phyloP scores from a whole-genome alignment of 2,329 filamentous ascomycete species.

The Didymosphaeria variabile region DNA sequence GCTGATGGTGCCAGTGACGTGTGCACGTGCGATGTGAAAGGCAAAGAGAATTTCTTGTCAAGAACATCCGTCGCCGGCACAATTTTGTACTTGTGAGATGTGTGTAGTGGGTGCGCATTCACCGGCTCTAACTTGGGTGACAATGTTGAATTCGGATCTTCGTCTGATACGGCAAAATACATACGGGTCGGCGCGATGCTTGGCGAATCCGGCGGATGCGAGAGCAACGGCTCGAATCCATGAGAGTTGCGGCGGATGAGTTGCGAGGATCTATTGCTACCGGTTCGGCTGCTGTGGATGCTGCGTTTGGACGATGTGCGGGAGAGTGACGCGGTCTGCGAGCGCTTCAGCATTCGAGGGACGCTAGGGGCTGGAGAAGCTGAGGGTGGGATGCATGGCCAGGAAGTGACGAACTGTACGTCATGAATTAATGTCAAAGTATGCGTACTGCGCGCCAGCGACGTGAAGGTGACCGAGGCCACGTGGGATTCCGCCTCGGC shows the following conservation, averaged over 20 bases:
- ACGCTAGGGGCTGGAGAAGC: constrained; percentile 30
- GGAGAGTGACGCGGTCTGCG: constrained; percentile 34
- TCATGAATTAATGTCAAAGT: constrained; percentile 57
- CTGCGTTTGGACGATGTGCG: constrained; percentile 46
- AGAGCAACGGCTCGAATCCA: constrained; percentile 46
- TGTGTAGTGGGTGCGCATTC: constrained; percentile 52
- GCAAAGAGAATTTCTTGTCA: constrained; percentile 35
- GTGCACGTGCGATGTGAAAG: constrained; percentile 33
- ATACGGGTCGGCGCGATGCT: constrained; percentile 37
- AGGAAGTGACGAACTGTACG: constrained; percentile 63
- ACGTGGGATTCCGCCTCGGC: constrained; percentile 36
- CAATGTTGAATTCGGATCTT: constrained; percentile 19
- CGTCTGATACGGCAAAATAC: constrained; percentile 30
- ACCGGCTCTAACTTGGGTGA: constrained; percentile 33
- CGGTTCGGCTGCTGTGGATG: constrained; percentile 26
- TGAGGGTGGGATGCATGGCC: constrained; percentile 60
- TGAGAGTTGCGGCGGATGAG: constrained; percentile 42
- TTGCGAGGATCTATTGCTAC: constrained; percentile 21
- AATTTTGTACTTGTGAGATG: constrained; percentile 47
- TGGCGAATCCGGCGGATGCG: constrained; percentile 43
- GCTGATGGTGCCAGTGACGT: constrained; percentile 28
- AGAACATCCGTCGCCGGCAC: constrained; percentile 46
- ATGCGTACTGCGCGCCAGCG: constrained; percentile 24
- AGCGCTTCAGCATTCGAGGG: constrained; percentile 36
- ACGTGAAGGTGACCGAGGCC: constrained; percentile 47